Percentiles rank a stretch among this genome's conserved stretches.
These are phyloP conservation scores for Cephalotrichum gorgonifer DNA, from an alignment of 2,329 filamentous ascomycete genomes.

Conservation along the genomic window DNA sequence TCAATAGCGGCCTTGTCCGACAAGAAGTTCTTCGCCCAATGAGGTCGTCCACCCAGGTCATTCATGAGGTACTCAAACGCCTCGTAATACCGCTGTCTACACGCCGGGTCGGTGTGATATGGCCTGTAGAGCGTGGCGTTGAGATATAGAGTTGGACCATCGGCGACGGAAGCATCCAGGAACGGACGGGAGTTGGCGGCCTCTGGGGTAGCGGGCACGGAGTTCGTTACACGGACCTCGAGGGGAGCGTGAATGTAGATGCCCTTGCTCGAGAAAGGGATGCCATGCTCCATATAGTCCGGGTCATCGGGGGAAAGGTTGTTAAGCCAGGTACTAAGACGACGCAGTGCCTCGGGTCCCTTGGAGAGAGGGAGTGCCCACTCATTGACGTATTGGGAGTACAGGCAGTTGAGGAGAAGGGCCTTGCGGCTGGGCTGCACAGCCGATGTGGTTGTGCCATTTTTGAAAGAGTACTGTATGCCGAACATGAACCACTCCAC, in stretches of 20 bases:
- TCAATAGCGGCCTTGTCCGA: slow-evolving; percentile 51
- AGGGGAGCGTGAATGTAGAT: slow-evolving; percentile 84
- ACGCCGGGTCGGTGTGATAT: slow-evolving; percentile 68
- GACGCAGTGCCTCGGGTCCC: slow-evolving; percentile 75
- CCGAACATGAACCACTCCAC: slow-evolving; percentile 96
- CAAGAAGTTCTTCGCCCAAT: slow-evolving; percentile 90
- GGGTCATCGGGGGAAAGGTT: slow-evolving; percentile 49
- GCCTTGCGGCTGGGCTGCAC: slow-evolving; percentile 72
- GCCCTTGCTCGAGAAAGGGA: slow-evolving; percentile 71
- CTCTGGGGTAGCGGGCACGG: slow-evolving; percentile 25
- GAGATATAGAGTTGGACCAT: slow-evolving; percentile 72
- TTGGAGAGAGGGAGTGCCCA: slow-evolving; percentile 85
- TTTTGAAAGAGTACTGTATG: slow-evolving; percentile 88
- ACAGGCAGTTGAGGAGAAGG: slow-evolving; percentile 92
- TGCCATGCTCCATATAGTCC: slow-evolving; percentile 53
- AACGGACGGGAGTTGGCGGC: slow-evolving; percentile 24
- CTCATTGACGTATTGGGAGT: slow-evolving; percentile 97
- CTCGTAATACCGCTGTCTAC: slow-evolving; percentile 68
- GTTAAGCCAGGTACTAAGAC: slow-evolving; percentile 80
- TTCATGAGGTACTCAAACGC: slow-evolving; percentile 88
- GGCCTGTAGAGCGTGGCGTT: slow-evolving; percentile 86
- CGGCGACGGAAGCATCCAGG: slow-evolving; percentile 59
- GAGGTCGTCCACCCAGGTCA: slow-evolving; percentile 69
- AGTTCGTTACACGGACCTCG: slow-evolving; percentile 80
- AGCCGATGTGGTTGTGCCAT: slow-evolving; percentile 57